phyloP scores from a whole-genome alignment of 495 filamentous ascomycete species.

The Lineolata rhizophorae region DNA sequence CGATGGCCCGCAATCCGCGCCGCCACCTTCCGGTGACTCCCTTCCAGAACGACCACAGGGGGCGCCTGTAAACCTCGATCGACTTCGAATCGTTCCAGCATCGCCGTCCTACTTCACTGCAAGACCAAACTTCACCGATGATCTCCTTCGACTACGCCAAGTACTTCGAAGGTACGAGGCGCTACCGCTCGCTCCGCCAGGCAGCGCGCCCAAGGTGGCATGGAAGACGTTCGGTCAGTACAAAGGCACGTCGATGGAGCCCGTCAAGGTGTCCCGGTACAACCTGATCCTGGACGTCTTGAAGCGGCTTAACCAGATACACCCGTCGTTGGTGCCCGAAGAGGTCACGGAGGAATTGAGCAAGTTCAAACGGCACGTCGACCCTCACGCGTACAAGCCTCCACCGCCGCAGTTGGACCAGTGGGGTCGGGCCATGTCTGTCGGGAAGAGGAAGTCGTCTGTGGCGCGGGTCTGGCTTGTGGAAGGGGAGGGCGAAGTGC shows the following conservation, averaged over 20 bases:
- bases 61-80: too few relatives aligned
- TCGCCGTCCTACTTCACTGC: constrained; percentile 90
- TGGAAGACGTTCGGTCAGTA: constrained; percentile 71
- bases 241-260: constrained; percentile 49
- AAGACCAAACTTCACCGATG: constrained; percentile 66
- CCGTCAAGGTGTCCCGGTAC: constrained; percentile 59
- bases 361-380: constrained; percentile 50
- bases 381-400: constrained; percentile 38
- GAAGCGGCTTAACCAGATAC: constrained; percentile 65
- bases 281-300: constrained; percentile 49
- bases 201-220: constrained; percentile 49
- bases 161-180: constrained; percentile 46
- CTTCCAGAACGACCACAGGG: too few relatives aligned
- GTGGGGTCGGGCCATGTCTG: constrained; percentile 50
- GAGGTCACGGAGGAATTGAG: constrained; percentile 41
- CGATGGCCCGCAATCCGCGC: constrained; percentile 10
- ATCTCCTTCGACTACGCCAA: constrained; percentile 46
- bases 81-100: constrained; percentile 51
- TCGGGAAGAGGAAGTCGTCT: constrained; percentile 69
- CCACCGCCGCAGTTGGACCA: constrained; percentile 40
- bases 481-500: constrained; percentile 73
- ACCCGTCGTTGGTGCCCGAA: constrained; percentile 50
- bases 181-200: constrained; percentile 41
- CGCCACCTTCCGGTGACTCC: too few relatives aligned
- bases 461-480: constrained; percentile 68